Percentiles rank a stretch among this genome's conserved stretches.
Conservation (phyloP, 768 basidiomycete genomes). For the Coprinopsis sp. region DNA sequence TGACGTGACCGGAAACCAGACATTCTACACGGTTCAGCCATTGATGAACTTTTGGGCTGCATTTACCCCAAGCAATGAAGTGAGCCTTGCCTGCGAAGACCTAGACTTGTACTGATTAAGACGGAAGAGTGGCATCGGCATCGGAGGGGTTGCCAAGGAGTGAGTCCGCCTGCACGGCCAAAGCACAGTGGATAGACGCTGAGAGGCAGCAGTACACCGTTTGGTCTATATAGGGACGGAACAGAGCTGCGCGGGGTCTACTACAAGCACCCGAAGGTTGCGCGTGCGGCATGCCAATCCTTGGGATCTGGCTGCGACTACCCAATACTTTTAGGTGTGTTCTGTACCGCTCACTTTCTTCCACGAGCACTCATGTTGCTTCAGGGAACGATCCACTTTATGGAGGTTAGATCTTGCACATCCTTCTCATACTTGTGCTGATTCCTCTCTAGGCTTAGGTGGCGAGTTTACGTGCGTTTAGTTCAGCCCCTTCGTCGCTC, state of each 20-base stretch:
- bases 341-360: neutral
- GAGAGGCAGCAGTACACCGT: constrained; percentile 57
- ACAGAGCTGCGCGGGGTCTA: constrained; percentile 74
- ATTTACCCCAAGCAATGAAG: constrained; percentile 72
- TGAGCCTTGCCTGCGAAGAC: constrained; percentile 18
- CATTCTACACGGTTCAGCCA: constrained; percentile 71
- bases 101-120: neutral
- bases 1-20: constrained; percentile 70
- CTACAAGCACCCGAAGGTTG: constrained; percentile 62
- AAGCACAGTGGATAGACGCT: neutral
- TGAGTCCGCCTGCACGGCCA: constrained; percentile 23
- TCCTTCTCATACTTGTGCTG: neutral
- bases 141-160: constrained; percentile 66
- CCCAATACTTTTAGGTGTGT: constrained; percentile 65
- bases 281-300: constrained; percentile 61
- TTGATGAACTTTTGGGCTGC: constrained; percentile 81
- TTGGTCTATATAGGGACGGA: constrained; percentile 72
- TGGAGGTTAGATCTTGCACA: constrained; percentile 48
- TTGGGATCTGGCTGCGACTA: constrained; percentile 66
- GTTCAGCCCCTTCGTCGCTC: too few relatives aligned
- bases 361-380: neutral
- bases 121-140: constrained; percentile 65
- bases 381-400: constrained; percentile 75
- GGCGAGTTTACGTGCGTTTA: constrained; percentile 74
- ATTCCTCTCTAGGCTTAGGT: constrained; percentile 50